A percentile compares a stretch with the other conserved stretches of the same genome.
These are phyloP conservation scores for Marasmius oreades DNA, from an alignment of 1,284 basidiomycete species.

Conservation along the genomic window DNA sequence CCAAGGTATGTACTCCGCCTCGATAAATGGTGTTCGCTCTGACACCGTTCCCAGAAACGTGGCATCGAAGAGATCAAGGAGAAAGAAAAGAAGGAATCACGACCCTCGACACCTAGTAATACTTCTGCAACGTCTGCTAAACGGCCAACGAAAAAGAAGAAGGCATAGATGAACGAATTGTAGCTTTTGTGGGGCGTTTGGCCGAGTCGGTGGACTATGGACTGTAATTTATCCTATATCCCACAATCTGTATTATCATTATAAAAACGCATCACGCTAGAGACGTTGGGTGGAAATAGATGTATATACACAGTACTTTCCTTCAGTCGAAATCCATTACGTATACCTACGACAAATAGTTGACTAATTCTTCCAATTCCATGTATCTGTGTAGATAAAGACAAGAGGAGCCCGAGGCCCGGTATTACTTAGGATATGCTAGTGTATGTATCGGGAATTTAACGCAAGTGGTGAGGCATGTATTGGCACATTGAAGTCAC, in stretches of 20 bases:
- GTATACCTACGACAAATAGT: neutral
- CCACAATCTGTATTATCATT: neutral
- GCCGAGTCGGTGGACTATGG: neutral
- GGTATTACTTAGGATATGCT: too few species aligned
- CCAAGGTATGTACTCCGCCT: conserved; percentile 49
- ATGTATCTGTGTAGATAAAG: too few species aligned
- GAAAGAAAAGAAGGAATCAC: conserved; percentile 52
- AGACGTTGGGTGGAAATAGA: neutral
- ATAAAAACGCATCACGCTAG: neutral
- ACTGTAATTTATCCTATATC: neutral
- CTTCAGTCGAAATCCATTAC: neutral
- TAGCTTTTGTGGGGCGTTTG: neutral
- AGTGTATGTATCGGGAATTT: too few species aligned
- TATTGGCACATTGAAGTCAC: too few species aligned
- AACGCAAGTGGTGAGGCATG: too few species aligned
- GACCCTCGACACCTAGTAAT: conserved; percentile 51
- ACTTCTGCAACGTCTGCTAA: conserved; percentile 39
- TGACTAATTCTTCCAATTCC: too few species aligned
- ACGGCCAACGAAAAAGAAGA: conserved; percentile 52
- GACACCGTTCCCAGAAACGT: conserved; percentile 47
- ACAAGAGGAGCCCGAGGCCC: too few species aligned
- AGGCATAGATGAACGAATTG: conserved; percentile 31
- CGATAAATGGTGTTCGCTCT: conserved; percentile 3
- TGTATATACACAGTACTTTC: neutral
- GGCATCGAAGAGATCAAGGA: conserved; percentile 63